A percentile compares a stretch with the other conserved stretches of the same genome.
These are phyloP conservation scores for Melastoma candidum DNA, from an alignment of 441 rosid genomes.

Conservation along the genomic window DNA sequence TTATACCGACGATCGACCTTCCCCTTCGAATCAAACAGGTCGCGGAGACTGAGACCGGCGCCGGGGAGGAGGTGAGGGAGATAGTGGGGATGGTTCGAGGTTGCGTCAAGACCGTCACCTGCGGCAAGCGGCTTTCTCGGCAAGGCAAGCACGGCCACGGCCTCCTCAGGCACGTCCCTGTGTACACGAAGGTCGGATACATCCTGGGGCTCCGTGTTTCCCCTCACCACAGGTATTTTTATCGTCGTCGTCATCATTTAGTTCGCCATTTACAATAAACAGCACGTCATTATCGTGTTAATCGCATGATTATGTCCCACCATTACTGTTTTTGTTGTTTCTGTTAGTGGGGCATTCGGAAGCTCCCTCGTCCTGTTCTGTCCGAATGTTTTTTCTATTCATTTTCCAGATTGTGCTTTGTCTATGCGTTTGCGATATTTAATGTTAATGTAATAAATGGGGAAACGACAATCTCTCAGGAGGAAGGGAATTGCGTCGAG, in stretches of 20 bases:
- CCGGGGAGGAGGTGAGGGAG: slow-evolving; percentile 8
- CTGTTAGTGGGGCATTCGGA: too few species aligned
- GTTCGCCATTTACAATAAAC: too few species aligned
- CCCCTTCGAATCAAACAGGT: slow-evolving; percentile 33
- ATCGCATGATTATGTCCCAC: too few species aligned
- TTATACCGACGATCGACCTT: neutral
- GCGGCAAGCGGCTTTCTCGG: slow-evolving; percentile 48
- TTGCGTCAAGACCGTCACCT: slow-evolving; percentile 87
- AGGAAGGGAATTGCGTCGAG: slow-evolving; percentile 81
- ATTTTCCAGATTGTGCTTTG: too few species aligned
- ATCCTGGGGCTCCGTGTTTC: slow-evolving; percentile 93
- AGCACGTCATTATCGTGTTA: too few species aligned
- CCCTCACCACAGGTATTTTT: slow-evolving; percentile 58
- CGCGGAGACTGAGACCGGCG: slow-evolving; percentile 43
- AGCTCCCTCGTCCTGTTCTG: too few species aligned
- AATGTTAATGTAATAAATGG: too few species aligned
- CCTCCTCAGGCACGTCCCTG: slow-evolving; percentile 32
- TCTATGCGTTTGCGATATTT: too few species aligned
- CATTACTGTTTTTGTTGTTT: too few species aligned
- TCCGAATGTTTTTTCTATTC: too few species aligned
- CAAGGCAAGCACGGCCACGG: slow-evolving; percentile 14
- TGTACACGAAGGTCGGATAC: slow-evolving; percentile 82
- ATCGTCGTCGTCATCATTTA: too few species aligned
- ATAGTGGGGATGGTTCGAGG: slow-evolving; percentile 66
- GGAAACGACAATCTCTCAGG: slow-evolving; percentile 23